Evolutionary conservation across 306 rosid genomes (phyloP), one percentile per base, ranked within the genome.

Genomic region (Castanea sativa): DNA sequence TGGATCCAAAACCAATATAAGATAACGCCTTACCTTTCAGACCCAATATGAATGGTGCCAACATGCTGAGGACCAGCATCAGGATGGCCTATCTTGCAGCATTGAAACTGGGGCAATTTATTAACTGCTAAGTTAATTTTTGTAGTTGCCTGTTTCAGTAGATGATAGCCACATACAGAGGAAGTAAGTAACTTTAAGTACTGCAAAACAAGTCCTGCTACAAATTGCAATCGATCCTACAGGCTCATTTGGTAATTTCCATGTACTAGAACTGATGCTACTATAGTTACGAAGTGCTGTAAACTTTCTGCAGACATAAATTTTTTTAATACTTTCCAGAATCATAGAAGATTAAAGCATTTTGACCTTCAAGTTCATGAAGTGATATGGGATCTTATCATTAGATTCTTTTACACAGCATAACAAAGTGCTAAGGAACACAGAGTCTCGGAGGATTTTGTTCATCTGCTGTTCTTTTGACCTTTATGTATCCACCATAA

Each of bases 11-110:
- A 58, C 12, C 10, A 64, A 41, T 18, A 60, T 72, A 20, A 64
- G 80, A 73, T 69, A 63, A 45, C 3, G 55, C 35, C 79, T 52
- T 77, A 93, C 98, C 96, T 93, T 84, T 95, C 98, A 27, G 97
- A 87, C 83, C 96, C 99, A 56, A 95, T 95, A 85, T 95, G 99
- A 81, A 91, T 93, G 59, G 98, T 92, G 65, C 96, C 98, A 68
- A 76, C 73, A 83, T 93, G 99, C 89, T 93, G 97, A 29, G 97
- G 96, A 75, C 94, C 96, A 74, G 88, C 84, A 38, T 86, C 80
- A 70, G 91, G 90, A 81, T 85, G 84, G 64, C 85, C 55, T 71
- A 77, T 58, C 73, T 91, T 89, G 84, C 96, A 95, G 81, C 96
- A 83, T 35, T 59, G 63, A 80, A 95, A 95, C 73, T 91, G 87